A percentile compares a stretch with the other conserved stretches of the same genome.
phyloP scores from a whole-genome alignment of 176 grass and related monocot genomes.

The Elaeis guineensis region DNA sequence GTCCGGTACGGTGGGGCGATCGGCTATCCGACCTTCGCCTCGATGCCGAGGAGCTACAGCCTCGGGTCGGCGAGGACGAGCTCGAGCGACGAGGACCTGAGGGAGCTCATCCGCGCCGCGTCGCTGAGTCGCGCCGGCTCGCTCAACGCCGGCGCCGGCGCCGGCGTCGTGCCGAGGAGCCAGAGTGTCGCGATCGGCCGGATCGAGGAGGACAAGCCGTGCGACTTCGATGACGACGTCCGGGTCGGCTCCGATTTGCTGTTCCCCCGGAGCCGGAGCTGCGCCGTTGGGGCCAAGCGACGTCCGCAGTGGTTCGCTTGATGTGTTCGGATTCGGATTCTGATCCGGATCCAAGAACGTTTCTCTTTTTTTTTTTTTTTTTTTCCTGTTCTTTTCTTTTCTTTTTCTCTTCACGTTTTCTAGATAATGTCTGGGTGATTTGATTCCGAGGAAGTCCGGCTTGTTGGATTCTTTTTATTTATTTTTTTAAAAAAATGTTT shows the following conservation, averaged over 20 bases:
- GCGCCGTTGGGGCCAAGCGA: background rate
- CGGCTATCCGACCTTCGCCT: slow-evolving; percentile 25
- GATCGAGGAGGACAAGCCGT: slow-evolving; percentile 64
- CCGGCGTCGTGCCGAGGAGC: slow-evolving; percentile 15
- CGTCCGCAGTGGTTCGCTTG: too few relatives aligned
- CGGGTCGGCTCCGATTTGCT: slow-evolving; percentile 18
- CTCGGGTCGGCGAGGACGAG: slow-evolving; percentile 3
- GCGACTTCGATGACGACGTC: background rate
- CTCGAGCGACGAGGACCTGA: slow-evolving; percentile 38
- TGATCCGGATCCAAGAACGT: too few relatives aligned
- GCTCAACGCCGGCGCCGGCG: too few relatives aligned
- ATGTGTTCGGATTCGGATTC: too few relatives aligned
- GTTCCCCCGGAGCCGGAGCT: slow-evolving; percentile 29
- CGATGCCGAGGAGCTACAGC: background rate
- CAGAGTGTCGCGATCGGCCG: slow-evolving; percentile 50
- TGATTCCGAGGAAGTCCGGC: too few relatives aligned
- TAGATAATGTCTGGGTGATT: too few relatives aligned
- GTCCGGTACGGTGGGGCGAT: slow-evolving; percentile 18
- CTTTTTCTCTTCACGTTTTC: too few relatives aligned
- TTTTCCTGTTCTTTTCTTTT: too few relatives aligned
- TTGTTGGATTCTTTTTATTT: too few relatives aligned
- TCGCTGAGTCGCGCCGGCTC: slow-evolving; percentile 23
- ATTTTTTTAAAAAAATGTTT: too few relatives aligned
- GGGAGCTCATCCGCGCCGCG: slow-evolving; percentile 63
- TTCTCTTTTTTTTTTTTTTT: too few relatives aligned